Evolutionary conservation across 768 basidiomycete species (phyloP), one percentile per base, ranked within the genome.

Genomic region (Cytidiella melzeri): DNA sequence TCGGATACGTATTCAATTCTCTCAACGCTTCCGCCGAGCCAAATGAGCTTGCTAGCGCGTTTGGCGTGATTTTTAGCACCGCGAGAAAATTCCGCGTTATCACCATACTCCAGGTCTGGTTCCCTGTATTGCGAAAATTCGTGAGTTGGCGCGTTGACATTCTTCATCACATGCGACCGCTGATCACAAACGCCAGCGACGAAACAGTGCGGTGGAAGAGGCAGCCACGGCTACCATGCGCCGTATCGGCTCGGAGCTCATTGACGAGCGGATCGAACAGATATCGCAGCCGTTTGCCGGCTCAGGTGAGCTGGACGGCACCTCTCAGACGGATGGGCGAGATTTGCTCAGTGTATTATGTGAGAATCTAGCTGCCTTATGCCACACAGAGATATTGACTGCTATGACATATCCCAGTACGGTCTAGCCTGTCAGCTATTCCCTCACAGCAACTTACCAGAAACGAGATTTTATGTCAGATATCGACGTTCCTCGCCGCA

Each of bases 401-500:
- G 40, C 40, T 41, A 9, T n/a, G 6, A 7, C 15, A 7, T 7
- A 7, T n/a, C 20, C 13, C 57, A 84, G 85, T 87, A 47, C 75
- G 73, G 43, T 84, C 83, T 1, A 85, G 83, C 57, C 61, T 77
- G 49, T 68, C 74, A 12, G 62, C 68, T 11, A 62, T 71, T 9
- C 62, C 72, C 9, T 64, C 68, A 0, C 71, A 76, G 51, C 70
- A 70, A n/a, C 71, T 87, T 69, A 71, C 75, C 10, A 70, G 75
- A 30, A 63, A 69, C n/a, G 81, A 87, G 53, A 73, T 78, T 1
- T 65, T 80, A 20, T 79, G 72, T 55, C 84, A 83, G 55, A 83
- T 84, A 52, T 74, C 76, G 10, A 83, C 80, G 0, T 83, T 84
- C 60, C 69, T 84, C 25, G 71, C 77, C 12, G 79, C 80, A 4